Evolutionary conservation across 495 filamentous ascomycete species (phyloP), one percentile per base, ranked within the genome.

Genomic region (Tuber microsphaerosporum): DNA sequence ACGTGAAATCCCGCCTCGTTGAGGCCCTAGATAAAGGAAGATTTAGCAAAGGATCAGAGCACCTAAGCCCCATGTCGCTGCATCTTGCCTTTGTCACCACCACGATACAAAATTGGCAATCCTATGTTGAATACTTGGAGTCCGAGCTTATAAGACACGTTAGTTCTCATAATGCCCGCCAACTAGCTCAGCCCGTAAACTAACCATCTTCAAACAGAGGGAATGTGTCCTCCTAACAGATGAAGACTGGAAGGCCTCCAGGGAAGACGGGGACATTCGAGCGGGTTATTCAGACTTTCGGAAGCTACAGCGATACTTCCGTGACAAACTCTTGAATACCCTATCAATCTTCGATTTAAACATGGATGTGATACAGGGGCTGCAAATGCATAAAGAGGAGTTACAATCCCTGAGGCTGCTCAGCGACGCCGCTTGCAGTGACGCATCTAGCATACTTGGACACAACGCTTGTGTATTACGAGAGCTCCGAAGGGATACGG

Each of bases 231-330:
- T 68, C 34, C 22, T 75, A 22, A 68, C 74, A 3, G 71, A 75
- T 37, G 19, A 68, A 5, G 6, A 75, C 1, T 73, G 70, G 74
- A 45, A 75, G 34, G 46, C 65, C n/a, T 73, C 26, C 2, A 75
- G 74, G 45, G 22, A 10, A 39, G 43, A 37, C 34, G 48, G 45
- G n/a, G 70, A 71, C 65, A 37, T 65, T 41, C 20, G 37, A 68
- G 37, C 72, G 41, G 46, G 45, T n/a, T 75, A 73, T 56, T 73
- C 70, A 20, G 70, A 75, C 48, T 73, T 72, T 34, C 48, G 70
- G 10, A 73, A 48, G 68, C 74, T 75, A 2, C 70, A 75, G 22
- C 46, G 70, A 34, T 45, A 72, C 39, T 75, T 75, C n/a, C 70
- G 74, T 22, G 74, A 75, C 46, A 75, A 73, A 19, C 37, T 73